These are phyloP conservation scores for Rhynchosporium agropyri DNA, from an alignment of 2,329 filamentous ascomycete species.

Conservation along the genomic window DNA sequence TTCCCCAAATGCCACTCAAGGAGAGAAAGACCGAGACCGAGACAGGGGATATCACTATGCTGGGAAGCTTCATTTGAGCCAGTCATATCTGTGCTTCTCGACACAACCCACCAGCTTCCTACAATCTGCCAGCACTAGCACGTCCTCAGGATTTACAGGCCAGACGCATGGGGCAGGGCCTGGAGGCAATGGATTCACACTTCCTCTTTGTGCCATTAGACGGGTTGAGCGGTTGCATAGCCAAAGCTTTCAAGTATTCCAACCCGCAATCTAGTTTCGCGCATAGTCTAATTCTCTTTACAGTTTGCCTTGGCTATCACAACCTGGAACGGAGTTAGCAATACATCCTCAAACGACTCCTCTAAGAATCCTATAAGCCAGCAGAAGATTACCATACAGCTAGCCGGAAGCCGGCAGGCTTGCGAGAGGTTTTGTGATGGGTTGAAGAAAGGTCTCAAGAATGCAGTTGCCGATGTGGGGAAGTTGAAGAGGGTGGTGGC, in stretches of 20 bases:
- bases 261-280: constrained; percentile 2
- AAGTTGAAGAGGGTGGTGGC: constrained; percentile 78
- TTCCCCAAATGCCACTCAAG: constrained; percentile 62
- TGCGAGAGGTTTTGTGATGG: constrained; percentile 97
- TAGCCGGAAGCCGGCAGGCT: constrained; percentile 83
- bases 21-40: constrained; percentile 66
- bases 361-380: constrained; percentile 51
- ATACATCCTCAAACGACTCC: constrained; percentile 55
- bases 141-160: constrained; percentile 84
- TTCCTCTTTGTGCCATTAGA: constrained; percentile 88
- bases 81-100: constrained; percentile 95
- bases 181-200: constrained; percentile 92
- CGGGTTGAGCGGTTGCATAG: constrained; percentile 92
- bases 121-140: constrained; percentile 74
- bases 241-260: constrained; percentile 72
- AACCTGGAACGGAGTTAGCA: constrained; percentile 80
- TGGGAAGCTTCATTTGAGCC: constrained; percentile 90
- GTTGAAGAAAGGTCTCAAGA: constrained; percentile 84
- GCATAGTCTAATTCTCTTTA: constrained; percentile 30
- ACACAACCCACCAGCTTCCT: constrained; percentile 89
- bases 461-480: constrained; percentile 84
- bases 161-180: constrained; percentile 92
- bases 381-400: constrained; percentile 88
- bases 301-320: constrained; percentile 91
- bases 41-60: constrained; percentile 84